Evolutionary conservation across 75 land plant species (phyloP).

Genomic region (Gnetum montanum): DNA sequence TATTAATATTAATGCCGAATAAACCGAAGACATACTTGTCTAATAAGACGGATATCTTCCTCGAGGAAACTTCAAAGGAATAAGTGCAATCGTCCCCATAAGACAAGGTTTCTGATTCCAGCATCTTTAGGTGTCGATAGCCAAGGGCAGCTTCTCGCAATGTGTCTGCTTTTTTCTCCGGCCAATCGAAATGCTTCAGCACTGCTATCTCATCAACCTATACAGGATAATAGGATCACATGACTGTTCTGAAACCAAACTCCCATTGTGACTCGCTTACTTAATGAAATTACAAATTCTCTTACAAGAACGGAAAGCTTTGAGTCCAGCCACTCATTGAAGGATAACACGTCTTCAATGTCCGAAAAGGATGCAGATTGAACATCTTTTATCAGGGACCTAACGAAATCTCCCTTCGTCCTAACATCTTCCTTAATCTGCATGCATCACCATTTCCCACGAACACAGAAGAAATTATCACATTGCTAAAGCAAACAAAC

Average conservation of each 20-base stretch:
- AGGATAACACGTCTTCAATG: conserved; percentile 64
- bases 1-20: neutral
- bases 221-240: neutral
- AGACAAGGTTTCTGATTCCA: conserved; percentile 38
- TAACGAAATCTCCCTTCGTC: conserved; percentile 71
- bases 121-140: conserved; percentile 63
- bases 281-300: neutral
- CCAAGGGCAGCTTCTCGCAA: conserved; percentile 75
- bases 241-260: neutral
- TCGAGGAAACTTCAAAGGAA: conserved; percentile 23
- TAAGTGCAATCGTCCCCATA: conserved; percentile 35
- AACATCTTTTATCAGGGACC: conserved; percentile 49
- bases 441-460: no score
- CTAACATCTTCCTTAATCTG: conserved; percentile 74
- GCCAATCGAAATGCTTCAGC: conserved; percentile 89
- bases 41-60: conserved; percentile 48
- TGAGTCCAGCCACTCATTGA: conserved; percentile 79
- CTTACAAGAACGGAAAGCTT: conserved; percentile 66
- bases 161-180: conserved; percentile 82
- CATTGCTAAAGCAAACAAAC: neutral
- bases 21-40: conserved; percentile 74
- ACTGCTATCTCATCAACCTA: conserved; percentile 95
- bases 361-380: conserved; percentile 38
- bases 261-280: neutral
- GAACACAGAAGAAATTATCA: conserved; percentile 4